Evolutionary conservation across 23 red algal species (phyloP).

Genomic region (Gracilaria gracilis): DNA sequence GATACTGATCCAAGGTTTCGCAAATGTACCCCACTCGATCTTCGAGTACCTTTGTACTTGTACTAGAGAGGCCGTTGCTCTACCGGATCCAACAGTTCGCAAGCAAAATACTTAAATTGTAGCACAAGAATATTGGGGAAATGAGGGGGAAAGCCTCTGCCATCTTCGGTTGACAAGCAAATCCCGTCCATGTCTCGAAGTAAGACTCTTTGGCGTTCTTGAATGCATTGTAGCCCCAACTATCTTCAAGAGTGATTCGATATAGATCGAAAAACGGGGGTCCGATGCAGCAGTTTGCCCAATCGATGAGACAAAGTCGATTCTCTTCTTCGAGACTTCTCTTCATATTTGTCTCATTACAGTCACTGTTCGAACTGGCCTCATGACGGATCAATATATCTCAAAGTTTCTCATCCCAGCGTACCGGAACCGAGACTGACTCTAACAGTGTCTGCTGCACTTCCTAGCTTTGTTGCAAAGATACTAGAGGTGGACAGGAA

Average conservation of each 20-base stretch:
- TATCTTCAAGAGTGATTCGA: constrained; percentile 10
- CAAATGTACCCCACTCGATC: constrained; percentile 26
- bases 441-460: too few relatives aligned
- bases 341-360: neutral
- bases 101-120: constrained; percentile 35
- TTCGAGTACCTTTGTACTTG: neutral
- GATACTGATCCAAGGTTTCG: neutral
- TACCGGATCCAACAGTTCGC: constrained; percentile 8
- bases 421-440: too few relatives aligned
- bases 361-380: too few relatives aligned
- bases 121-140: constrained; percentile 19
- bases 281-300: constrained; percentile 19
- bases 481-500: too few relatives aligned
- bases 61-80: neutral
- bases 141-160: neutral
- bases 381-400: neutral
- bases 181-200: constrained; percentile 17
- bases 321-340: neutral
- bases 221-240: constrained; percentile 3
- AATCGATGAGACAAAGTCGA: constrained; percentile 26
- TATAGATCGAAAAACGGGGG: constrained; percentile 19
- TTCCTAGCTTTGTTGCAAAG: too few relatives aligned
- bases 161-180: constrained; percentile 16
- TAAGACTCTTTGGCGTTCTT: neutral
- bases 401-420: neutral